Conservation (phyloP, 805 yeast species). For the Candida glaebosa region DNA sequence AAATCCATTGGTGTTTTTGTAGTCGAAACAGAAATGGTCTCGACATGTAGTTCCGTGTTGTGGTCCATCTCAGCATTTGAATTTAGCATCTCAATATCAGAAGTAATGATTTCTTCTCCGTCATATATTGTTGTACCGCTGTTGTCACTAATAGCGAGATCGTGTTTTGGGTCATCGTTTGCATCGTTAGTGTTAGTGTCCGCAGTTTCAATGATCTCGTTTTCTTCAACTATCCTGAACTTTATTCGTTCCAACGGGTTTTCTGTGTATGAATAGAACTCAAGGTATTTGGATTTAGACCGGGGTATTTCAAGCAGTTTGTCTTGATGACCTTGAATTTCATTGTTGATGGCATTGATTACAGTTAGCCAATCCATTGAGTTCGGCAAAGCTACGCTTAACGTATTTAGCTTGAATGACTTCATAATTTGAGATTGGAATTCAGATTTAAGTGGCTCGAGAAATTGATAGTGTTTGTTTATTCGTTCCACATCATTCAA, state of each 20-base stretch:
- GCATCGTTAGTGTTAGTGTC: not conserved
- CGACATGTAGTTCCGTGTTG: not conserved
- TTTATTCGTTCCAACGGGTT: constrained; percentile 44
- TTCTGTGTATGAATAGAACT: constrained; percentile 50
- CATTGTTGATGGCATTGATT: constrained; percentile 29
- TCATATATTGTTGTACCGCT: not conserved
- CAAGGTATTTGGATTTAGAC: constrained; percentile 42
- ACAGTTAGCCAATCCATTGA: constrained; percentile 24
- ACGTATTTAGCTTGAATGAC: constrained; percentile 8
- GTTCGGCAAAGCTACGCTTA: constrained; percentile 8
- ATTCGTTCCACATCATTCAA: constrained; percentile 5
- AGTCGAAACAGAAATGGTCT: not conserved
- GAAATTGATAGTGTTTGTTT: constrained; percentile 19
- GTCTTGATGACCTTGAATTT: constrained; percentile 28
- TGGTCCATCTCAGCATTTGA: not conserved
- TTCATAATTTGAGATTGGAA: constrained; percentile 19
- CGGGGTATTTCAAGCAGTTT: constrained; percentile 33
- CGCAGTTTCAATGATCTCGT: constrained; percentile 1
- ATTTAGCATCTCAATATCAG: not conserved
- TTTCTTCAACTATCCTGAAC: constrained; percentile 22
- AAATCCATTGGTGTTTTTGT: too few species aligned
- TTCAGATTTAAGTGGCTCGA: constrained; percentile 28
- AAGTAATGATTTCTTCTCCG: not conserved
- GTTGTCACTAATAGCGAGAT: too few species aligned
- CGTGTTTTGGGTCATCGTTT: not conserved